Evolutionary conservation across 768 basidiomycete genomes (phyloP), one percentile per base, ranked within the genome.

Genomic region (Mycena capillaripes): DNA sequence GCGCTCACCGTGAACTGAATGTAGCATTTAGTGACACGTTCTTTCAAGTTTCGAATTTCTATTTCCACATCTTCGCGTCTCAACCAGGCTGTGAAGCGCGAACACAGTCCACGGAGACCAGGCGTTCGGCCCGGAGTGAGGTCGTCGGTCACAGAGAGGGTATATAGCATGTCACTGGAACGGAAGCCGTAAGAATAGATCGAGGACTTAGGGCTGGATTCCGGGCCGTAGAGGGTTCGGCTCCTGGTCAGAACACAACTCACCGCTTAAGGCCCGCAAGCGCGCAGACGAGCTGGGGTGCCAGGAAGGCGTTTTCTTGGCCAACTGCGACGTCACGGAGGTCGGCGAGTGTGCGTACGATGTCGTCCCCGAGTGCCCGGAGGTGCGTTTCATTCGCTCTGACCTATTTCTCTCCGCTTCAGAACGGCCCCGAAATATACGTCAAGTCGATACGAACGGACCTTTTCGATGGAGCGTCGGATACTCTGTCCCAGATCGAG

Each of bases 1-100:
- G n/a, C n/a, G 27, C 67, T 55, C 40, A 64, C 73, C 25, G 73
- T 67, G 55, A 75, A 75, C 29, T 59, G 71, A 27, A 59, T 23
- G 25, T 36, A 63, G 53, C 69, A 71, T 66, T 70, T 66, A n/a
- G 56, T 53, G 9, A 67, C 29, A 56, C 57, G 69, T 9, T 66
- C 64, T 27, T 67, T 58, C 48, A 74, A 30, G n/a, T 46, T 38
- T 29, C 12, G 21, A 21, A 74, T 66, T 21, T 56, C 64, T 4
- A 11, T 14, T 42, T 71, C 73, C 10, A 71, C 21, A 14, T 66
- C 69, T 7, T 74, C 64, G 14, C 73, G 73, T 56, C 38, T 74
- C 38, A 50, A 25, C 73, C 73, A 74, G 21, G 17, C 14, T 30
- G 56, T 70, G n/a, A 74, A 23, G 16, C 66, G 60, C n/a, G 72